phyloP scores from a whole-genome alignment of 2,329 filamentous ascomycete genomes.

The Venturia nashicola region DNA sequence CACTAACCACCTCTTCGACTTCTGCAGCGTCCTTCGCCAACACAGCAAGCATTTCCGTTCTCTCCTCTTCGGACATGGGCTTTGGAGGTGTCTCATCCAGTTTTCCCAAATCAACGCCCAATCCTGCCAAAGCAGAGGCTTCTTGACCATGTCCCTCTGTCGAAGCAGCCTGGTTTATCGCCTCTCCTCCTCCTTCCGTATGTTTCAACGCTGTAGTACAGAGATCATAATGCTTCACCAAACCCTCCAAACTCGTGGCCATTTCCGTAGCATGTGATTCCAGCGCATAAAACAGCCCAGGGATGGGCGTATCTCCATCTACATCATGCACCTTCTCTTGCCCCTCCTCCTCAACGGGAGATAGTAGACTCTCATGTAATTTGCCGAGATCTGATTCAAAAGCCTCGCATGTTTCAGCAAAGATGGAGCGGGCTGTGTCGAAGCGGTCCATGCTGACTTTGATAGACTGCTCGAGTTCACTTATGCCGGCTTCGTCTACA shows the following conservation, averaged over 20 bases:
- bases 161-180: conserved; percentile 29
- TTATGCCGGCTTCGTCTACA: conserved; percentile 59
- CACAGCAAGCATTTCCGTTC: conserved; percentile 71
- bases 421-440: conserved; percentile 52
- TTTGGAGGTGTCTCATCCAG: conserved; percentile 39
- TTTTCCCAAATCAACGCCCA: conserved; percentile 12
- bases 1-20: conserved; percentile 49
- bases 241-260: conserved; percentile 65
- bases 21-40: conserved; percentile 57
- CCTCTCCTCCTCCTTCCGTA: conserved; percentile 52
- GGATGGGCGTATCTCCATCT: conserved; percentile 24
- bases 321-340: conserved; percentile 1
- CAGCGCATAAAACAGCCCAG: conserved; percentile 39
- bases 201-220: conserved; percentile 85
- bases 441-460: conserved; percentile 60
- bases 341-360: conserved; percentile 17
- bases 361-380: background rate
- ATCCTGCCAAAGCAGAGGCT: conserved; percentile 17
- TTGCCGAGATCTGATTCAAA: conserved; percentile 60
- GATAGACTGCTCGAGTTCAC: conserved; percentile 51
- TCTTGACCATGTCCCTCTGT: conserved; percentile 14
- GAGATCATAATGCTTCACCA: conserved; percentile 83
- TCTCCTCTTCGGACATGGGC: conserved; percentile 62
- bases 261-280: conserved; percentile 69
- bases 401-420: conserved; percentile 42